A percentile compares a stretch with the other conserved stretches of the same genome.
Conservation (phyloP, 129 eudicot genomes). For the Silybum marianum region DNA sequence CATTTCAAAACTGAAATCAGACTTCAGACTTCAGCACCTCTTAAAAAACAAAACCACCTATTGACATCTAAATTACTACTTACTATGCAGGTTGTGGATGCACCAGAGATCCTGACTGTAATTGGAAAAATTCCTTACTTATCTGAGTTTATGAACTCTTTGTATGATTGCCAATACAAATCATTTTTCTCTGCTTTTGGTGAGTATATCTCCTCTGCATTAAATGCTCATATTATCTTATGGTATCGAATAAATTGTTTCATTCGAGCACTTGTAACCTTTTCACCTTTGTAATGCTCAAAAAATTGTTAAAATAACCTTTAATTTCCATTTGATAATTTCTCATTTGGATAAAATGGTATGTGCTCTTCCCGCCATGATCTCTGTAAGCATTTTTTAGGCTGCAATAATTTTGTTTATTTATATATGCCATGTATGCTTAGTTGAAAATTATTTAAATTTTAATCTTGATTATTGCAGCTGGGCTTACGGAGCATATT, state of each 20-base stretch:
- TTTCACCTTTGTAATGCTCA: background rate
- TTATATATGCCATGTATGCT: background rate
- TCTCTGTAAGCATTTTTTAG: background rate
- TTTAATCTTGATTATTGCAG: slow-evolving; percentile 29
- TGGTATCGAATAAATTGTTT: background rate
- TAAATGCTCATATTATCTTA: background rate
- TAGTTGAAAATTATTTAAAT: background rate
- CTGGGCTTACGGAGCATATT: slow-evolving; percentile 76
- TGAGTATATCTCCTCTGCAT: slow-evolving; percentile 25
- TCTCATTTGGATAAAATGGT: background rate
- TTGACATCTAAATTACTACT: background rate
- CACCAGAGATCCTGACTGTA: slow-evolving; percentile 64
- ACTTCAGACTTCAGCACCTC: too few relatives aligned
- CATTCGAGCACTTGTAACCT: background rate
- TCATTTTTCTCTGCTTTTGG: slow-evolving; percentile 68
- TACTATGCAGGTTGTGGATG: slow-evolving; percentile 58
- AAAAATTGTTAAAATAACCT: too few relatives aligned
- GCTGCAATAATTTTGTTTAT: background rate
- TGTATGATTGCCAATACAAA: slow-evolving; percentile 57
- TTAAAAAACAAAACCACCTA: too few relatives aligned
- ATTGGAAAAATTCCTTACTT: slow-evolving; percentile 58
- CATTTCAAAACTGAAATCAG: too few relatives aligned
- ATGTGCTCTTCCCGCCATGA: background rate
- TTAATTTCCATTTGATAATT: background rate
- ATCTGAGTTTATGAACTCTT: slow-evolving; percentile 59